phyloP scores from a whole-genome alignment of 2,329 filamentous ascomycete genomes.

The Talaromyces piceae region DNA sequence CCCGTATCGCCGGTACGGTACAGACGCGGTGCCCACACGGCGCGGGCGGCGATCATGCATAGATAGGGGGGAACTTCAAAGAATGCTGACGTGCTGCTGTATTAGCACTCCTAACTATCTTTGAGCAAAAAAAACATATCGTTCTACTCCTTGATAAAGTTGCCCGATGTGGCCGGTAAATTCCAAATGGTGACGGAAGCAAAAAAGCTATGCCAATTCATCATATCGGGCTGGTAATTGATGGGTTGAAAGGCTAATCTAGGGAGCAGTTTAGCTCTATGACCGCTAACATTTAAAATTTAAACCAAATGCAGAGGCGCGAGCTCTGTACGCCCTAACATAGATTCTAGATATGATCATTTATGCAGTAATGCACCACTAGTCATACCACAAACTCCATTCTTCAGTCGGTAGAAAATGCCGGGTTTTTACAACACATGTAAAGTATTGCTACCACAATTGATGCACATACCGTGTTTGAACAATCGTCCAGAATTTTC shows the following conservation, averaged over 20 bases:
- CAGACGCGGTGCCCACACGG: background rate
- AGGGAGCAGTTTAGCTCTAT: background rate
- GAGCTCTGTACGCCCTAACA: too few species aligned
- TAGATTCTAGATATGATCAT: too few species aligned
- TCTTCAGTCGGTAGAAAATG: too few species aligned
- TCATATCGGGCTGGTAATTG: background rate
- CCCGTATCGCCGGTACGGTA: conserved; percentile 4
- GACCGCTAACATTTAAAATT: too few species aligned
- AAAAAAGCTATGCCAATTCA: too few species aligned
- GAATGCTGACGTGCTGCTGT: background rate
- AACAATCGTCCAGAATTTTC: background rate
- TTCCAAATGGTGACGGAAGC: background rate
- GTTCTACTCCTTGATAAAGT: background rate
- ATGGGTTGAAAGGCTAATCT: background rate
- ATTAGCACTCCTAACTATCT: too few species aligned
- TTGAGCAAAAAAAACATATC: too few species aligned
- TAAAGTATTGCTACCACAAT: too few species aligned
- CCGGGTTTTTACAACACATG: too few species aligned
- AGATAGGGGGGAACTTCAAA: background rate
- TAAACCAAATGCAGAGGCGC: too few species aligned
- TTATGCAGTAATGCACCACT: too few species aligned
- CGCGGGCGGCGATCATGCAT: background rate
- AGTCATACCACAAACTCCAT: too few species aligned
- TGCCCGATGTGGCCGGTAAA: background rate
- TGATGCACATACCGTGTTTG: background rate